Base-by-base conservation (phyloP, 1,284 basidiomycete species). In the Cryptococcus floricola region DNA sequence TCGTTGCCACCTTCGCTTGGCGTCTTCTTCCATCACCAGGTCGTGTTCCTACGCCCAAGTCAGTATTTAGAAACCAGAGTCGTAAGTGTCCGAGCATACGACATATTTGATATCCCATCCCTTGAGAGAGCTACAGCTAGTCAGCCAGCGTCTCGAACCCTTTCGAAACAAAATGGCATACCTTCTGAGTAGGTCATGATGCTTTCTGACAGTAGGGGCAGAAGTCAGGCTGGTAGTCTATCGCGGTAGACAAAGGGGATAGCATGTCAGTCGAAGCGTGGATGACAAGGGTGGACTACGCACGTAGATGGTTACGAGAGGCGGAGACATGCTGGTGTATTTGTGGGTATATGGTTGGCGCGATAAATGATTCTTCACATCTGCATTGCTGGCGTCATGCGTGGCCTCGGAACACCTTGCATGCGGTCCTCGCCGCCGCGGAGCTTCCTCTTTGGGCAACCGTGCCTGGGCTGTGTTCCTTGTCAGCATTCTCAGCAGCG, bases 181-280 rank as follows among this genome's bases (percentile, higher is more conserved):
- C 73, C 73, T 63, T 39, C 69, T 65, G 12, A 76, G 63, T n/a
- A 74, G 58, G 37, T 74, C 72, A 25, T 63, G 74, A 54, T 74
- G 59, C 57, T 69, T 64, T 48, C 74, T 56, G 31, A 76, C 74
- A 56, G 69, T 71, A 23, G 71, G 69, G 43, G 63, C 58, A 14
- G 70, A 73, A 10, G 74, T 76, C 31, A 75, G 64, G 53, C 68
- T 70, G 3, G 73, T 75, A 44, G 74, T 66, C 73, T 75, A 54
- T 34, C 2, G 4, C 25, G 13, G 48, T 19, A n/a, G 14, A 18
- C 16, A 10, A 50, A 16, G 16, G 42, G 38, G 28, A 47, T 18
- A 37, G 14, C 42, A 8, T 50, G 47, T 39, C 31, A 37, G 25
- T 31, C 41, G 10, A 27, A 14, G 43, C 41, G 31, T 37, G 52